phyloP scores from a whole-genome alignment of 805 yeast genomes.

The Nakazawaea sp. region DNA sequence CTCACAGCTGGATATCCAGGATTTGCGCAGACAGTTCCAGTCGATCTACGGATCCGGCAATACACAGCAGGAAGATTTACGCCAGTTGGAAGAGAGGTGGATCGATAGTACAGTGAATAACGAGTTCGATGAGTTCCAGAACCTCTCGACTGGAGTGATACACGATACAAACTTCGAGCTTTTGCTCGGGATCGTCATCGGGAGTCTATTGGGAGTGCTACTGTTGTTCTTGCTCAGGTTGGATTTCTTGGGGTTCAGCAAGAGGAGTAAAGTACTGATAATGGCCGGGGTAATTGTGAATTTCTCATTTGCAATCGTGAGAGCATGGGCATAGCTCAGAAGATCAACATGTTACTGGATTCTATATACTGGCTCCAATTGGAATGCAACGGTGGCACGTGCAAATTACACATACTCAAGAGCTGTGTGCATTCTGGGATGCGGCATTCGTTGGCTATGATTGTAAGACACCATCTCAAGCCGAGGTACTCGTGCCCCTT shows the following conservation, averaged over 20 bases:
- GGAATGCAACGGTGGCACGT: background rate
- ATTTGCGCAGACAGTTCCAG: slow-evolving; percentile 68
- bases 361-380: slow-evolving; percentile 5
- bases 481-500: slow-evolving; percentile 2
- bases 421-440: background rate
- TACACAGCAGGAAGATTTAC: slow-evolving; percentile 39
- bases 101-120: slow-evolving; percentile 68
- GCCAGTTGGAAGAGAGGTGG: slow-evolving; percentile 83
- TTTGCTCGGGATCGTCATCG: slow-evolving; percentile 62
- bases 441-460: slow-evolving; percentile 1
- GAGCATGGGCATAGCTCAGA: slow-evolving; percentile 31
- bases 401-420: background rate
- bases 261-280: slow-evolving; percentile 60
- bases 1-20: slow-evolving; percentile 66
- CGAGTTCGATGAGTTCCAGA: slow-evolving; percentile 38
- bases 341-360: background rate
- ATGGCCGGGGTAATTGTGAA: slow-evolving; percentile 67
- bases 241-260: slow-evolving; percentile 49
- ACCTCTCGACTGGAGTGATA: slow-evolving; percentile 24
- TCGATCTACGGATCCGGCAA: slow-evolving; percentile 49
- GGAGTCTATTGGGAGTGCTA: slow-evolving; percentile 69
- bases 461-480: slow-evolving; percentile 5
- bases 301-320: slow-evolving; percentile 55
- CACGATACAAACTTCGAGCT: slow-evolving; percentile 51
- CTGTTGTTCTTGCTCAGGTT: slow-evolving; percentile 58